Percentiles rank a stretch among this genome's conserved stretches.
Evolutionary conservation across 169 alveolate species (phyloP).

Genomic region (Eimeria acervulina): DNA sequence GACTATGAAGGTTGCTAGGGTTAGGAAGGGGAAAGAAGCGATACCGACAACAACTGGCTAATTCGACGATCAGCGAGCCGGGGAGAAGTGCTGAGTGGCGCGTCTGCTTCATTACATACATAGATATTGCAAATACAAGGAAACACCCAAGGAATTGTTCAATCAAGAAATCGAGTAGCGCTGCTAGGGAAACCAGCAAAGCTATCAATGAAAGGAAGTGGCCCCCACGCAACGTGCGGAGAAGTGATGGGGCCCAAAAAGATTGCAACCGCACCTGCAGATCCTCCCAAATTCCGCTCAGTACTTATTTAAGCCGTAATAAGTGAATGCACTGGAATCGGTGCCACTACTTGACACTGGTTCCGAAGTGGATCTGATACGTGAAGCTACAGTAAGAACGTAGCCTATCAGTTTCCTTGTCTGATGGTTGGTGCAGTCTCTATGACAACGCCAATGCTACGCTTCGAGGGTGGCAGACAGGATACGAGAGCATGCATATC

Average conservation of each 20-base stretch:
- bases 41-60: background rate
- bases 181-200: background rate
- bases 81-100: background rate
- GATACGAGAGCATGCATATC: background rate
- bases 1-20: background rate
- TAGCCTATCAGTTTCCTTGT: background rate
- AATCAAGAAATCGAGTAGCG: background rate
- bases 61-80: background rate
- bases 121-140: background rate
- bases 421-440: background rate
- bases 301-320: background rate
- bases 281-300: background rate
- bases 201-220: background rate
- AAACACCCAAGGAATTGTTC: background rate
- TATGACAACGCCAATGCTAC: background rate
- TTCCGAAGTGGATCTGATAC: background rate
- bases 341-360: background rate
- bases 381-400: background rate
- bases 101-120: background rate
- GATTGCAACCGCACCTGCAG: too few relatives aligned
- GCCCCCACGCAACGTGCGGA: background rate
- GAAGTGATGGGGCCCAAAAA: background rate
- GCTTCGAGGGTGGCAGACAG: background rate
- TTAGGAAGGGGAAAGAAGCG: background rate
- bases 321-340: background rate